Evolutionary conservation across 1,139 yeast genomes (phyloP).

Genomic region (Yamadazyma epiphylla): DNA sequence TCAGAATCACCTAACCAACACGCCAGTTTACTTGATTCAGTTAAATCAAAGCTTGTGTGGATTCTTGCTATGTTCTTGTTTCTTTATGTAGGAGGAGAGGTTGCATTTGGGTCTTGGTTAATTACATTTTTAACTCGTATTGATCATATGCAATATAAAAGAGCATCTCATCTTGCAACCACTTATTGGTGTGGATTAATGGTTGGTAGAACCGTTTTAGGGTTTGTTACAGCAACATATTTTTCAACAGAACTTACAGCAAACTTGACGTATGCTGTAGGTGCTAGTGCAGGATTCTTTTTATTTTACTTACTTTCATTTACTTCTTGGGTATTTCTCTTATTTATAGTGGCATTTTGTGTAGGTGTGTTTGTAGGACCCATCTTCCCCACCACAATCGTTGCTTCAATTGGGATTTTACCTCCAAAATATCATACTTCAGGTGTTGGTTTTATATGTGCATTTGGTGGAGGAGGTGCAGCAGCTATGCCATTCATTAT

Average conservation of each 20-base stretch:
- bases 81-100: constrained; percentile 64
- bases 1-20: constrained; percentile 14
- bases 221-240: constrained; percentile 54
- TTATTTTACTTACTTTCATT: constrained; percentile 18
- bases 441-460: constrained; percentile 74
- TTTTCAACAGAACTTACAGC: constrained; percentile 48
- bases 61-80: constrained; percentile 50
- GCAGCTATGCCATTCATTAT: constrained; percentile 65
- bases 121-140: constrained; percentile 54
- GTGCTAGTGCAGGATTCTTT: constrained; percentile 27
- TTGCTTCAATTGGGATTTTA: constrained; percentile 57
- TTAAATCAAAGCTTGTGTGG: constrained; percentile 43
- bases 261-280: constrained; percentile 22
- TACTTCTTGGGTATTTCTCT: constrained; percentile 21
- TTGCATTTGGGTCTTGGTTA: constrained; percentile 69
- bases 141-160: constrained; percentile 38
- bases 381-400: constrained; percentile 70
- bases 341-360: constrained; percentile 41
- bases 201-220: constrained; percentile 54
- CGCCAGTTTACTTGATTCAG: constrained; percentile 25
- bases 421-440: constrained; percentile 61
- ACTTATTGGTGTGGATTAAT: constrained; percentile 67
- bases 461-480: constrained; percentile 72
- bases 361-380: constrained; percentile 78
- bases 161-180: constrained; percentile 59